Conservation (phyloP, 257 asterid species). For the Avicennia marina region DNA sequence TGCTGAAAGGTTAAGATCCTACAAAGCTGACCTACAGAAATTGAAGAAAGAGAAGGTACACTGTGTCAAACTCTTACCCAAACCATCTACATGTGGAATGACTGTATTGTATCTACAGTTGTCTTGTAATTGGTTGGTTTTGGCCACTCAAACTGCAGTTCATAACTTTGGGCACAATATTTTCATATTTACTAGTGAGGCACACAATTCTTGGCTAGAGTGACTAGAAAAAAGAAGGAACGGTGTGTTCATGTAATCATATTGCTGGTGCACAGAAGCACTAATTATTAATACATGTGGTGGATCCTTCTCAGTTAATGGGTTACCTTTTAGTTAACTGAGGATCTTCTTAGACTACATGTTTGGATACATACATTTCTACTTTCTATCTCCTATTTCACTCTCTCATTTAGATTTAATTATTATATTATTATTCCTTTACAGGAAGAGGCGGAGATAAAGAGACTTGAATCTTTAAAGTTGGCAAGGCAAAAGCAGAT, state of each 20-base stretch:
- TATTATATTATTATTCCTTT: conserved; percentile 7
- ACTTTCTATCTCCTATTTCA: no score
- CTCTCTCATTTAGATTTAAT: no score
- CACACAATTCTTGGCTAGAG: not conserved
- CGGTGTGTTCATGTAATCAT: no score
- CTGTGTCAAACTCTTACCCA: not conserved
- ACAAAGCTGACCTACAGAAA: conserved; percentile 85
- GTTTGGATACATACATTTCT: conserved; percentile 7
- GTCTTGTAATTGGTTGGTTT: not conserved
- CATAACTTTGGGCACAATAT: not conserved
- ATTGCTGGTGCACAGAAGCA: not conserved
- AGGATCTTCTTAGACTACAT: no score
- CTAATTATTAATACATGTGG: not conserved
- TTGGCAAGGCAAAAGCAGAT: conserved; percentile 67
- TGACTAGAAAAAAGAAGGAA: not conserved
- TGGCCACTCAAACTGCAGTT: conserved; percentile 6
- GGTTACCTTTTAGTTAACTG: no score
- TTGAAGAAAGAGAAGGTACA: conserved; percentile 86
- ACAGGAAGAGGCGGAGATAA: conserved; percentile 68
- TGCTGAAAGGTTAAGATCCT: conserved; percentile 88
- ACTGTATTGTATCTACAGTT: not conserved
- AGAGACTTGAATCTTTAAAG: conserved; percentile 56
- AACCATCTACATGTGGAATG: not conserved
- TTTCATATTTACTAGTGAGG: conserved; percentile 6
- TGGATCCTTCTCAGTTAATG: not conserved